Evolutionary conservation across 768 basidiomycete species (phyloP).

Genomic region (Psilocybe azurescens): DNA sequence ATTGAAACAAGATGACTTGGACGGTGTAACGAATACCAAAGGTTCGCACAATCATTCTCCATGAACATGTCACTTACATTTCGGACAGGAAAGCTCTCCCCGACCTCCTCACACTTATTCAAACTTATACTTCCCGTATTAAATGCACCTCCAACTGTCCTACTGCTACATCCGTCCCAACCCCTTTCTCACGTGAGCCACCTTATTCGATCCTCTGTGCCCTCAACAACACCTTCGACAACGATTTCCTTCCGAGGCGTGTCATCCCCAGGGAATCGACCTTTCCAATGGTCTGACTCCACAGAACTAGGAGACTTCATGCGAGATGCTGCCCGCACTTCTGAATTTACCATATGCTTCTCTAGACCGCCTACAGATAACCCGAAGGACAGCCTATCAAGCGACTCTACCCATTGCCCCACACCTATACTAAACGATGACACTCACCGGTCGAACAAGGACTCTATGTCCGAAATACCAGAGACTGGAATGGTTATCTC

Average conservation of each 20-base stretch:
- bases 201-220: conserved; percentile 54
- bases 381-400: conserved; percentile 5
- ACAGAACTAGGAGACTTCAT: conserved; percentile 74
- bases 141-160: conserved; percentile 48
- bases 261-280: conserved; percentile 30
- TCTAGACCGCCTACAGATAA: conserved; percentile 24
- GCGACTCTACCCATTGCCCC: neutral
- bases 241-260: conserved; percentile 51
- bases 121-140: conserved; percentile 59
- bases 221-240: conserved; percentile 32
- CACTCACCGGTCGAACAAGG: neutral
- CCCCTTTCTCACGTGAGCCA: conserved; percentile 68
- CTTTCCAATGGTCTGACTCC: conserved; percentile 64
- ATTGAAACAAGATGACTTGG: conserved; percentile 24
- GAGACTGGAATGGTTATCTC: conserved; percentile 48
- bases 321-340: conserved; percentile 59
- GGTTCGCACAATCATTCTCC: conserved; percentile 30
- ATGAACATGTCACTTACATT: neutral
- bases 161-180: conserved; percentile 72
- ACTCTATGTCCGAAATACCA: conserved; percentile 11
- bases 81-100: conserved; percentile 58
- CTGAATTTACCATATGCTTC: conserved; percentile 57
- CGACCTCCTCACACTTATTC: conserved; percentile 69
- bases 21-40: conserved; percentile 35
- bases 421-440: neutral